Evolutionary conservation across 2,329 filamentous ascomycete genomes (phyloP).

Genomic region (Cladosporium sp.): DNA sequence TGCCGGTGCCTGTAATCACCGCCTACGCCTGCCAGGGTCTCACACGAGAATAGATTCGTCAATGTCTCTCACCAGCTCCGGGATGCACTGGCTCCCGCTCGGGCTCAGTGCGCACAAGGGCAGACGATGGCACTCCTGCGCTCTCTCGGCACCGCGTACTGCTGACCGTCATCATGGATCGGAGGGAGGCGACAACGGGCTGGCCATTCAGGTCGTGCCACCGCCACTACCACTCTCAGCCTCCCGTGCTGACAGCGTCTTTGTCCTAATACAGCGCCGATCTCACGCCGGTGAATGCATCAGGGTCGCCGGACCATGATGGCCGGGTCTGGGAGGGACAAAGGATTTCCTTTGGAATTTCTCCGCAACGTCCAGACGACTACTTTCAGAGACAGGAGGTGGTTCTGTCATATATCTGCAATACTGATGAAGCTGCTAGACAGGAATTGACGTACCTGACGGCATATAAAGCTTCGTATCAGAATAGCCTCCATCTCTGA

Average conservation of each 20-base stretch:
- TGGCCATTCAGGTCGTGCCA: conserved; percentile 8
- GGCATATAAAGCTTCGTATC: too few species aligned
- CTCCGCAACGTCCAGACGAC: not conserved
- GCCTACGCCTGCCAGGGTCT: not conserved
- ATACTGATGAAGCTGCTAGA: too few species aligned
- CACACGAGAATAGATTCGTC: not conserved
- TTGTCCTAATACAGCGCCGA: not conserved
- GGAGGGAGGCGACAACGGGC: not conserved
- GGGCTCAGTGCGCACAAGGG: not conserved
- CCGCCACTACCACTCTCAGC: conserved; percentile 5
- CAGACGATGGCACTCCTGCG: not conserved
- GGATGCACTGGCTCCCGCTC: not conserved
- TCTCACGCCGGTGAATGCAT: not conserved
- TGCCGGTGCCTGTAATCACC: not conserved
- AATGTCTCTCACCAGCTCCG: not conserved
- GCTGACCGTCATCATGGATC: not conserved
- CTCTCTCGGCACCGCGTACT: not conserved
- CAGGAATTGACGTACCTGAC: too few species aligned
- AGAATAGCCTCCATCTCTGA: too few species aligned
- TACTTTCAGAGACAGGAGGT: too few species aligned
- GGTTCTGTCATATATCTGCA: too few species aligned
- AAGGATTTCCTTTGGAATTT: not conserved
- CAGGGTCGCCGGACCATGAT: not conserved
- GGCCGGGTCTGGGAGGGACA: not conserved
- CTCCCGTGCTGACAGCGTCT: conserved; percentile 6